Percentiles rank a stretch among this genome's conserved stretches.
These are phyloP conservation scores for Trypanosoma grayi DNA, from an alignment of 208 protist species.

Conservation along the genomic window DNA sequence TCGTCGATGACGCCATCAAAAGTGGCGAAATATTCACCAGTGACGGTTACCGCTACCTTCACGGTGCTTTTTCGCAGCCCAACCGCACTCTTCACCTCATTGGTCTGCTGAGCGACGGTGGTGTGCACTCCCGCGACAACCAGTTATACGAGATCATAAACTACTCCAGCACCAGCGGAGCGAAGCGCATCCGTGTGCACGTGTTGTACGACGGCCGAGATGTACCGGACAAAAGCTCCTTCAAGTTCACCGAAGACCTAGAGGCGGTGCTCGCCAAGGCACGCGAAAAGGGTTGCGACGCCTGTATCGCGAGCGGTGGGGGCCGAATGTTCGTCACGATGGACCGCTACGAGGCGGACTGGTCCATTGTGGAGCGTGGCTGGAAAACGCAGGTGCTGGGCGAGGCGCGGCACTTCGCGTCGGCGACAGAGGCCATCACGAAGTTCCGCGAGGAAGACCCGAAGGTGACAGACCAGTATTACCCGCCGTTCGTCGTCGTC, in stretches of 20 bases:
- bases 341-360: constrained; percentile 96
- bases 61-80: constrained; percentile 69
- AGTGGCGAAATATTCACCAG: constrained; percentile 85
- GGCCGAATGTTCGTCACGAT: constrained; percentile 96
- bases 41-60: constrained; percentile 89
- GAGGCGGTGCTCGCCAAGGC: constrained; percentile 84
- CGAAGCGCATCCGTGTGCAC: constrained; percentile 90
- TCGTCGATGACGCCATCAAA: constrained; percentile 91
- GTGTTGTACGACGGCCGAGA: constrained; percentile 94
- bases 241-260: constrained; percentile 90
- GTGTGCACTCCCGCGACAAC: constrained; percentile 93
- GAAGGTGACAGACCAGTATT: constrained; percentile 92
- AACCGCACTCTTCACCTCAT: constrained; percentile 91
- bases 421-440: constrained; percentile 88
- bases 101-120: constrained; percentile 93
- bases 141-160: constrained; percentile 91
- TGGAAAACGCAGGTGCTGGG: constrained; percentile 93
- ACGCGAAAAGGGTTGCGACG: constrained; percentile 72
- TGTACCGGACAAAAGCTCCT: constrained; percentile 90
- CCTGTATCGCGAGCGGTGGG: constrained; percentile 91
- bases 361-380: constrained; percentile 94
- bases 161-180: constrained; percentile 73
- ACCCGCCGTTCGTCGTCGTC: constrained; percentile 89
- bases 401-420: constrained; percentile 80
- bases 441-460: constrained; percentile 80